Conservation (phyloP, 768 basidiomycete genomes). For the Agaricus blazei region DNA sequence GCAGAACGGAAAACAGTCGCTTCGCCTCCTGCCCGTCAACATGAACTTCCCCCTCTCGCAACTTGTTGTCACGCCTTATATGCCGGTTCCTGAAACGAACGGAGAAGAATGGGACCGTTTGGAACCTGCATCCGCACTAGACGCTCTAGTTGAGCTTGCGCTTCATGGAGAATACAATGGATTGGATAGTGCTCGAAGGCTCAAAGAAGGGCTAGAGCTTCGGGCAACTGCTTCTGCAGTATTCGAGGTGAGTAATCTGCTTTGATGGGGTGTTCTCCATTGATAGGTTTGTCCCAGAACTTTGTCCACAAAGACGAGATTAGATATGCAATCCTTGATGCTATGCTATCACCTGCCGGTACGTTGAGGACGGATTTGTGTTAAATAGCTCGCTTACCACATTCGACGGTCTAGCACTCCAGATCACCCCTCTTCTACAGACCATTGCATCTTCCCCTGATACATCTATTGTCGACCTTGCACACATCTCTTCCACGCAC, state of each 20-base stretch:
- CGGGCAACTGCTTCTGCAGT: conserved; percentile 73
- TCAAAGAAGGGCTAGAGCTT: conserved; percentile 66
- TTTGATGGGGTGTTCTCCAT: background rate
- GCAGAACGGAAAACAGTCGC: conserved; percentile 26
- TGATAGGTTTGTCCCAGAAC: conserved; percentile 40
- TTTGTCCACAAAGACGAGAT: conserved; percentile 74
- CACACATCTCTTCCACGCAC: conserved; percentile 59
- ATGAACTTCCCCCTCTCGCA: conserved; percentile 60
- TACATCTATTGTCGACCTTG: conserved; percentile 47
- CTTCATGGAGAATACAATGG: conserved; percentile 88
- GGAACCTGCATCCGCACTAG: conserved; percentile 74
- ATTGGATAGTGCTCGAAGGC: conserved; percentile 48
- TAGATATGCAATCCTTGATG: conserved; percentile 60
- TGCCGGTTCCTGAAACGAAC: conserved; percentile 75
- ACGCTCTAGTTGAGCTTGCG: conserved; percentile 75
- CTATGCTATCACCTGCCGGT: conserved; percentile 65
- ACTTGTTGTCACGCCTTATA: conserved; percentile 65
- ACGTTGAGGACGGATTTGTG: conserved; percentile 17
- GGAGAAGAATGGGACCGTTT: conserved; percentile 93
- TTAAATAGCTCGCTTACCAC: background rate
- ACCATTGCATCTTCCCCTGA: conserved; percentile 61
- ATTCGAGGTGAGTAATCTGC: conserved; percentile 61
- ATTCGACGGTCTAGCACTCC: conserved; percentile 32
- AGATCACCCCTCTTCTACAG: conserved; percentile 64
- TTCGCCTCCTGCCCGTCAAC: conserved; percentile 39